These are phyloP conservation scores for Carex pumila DNA, from an alignment of 176 grass and related monocot genomes.

Conservation along the genomic window DNA sequence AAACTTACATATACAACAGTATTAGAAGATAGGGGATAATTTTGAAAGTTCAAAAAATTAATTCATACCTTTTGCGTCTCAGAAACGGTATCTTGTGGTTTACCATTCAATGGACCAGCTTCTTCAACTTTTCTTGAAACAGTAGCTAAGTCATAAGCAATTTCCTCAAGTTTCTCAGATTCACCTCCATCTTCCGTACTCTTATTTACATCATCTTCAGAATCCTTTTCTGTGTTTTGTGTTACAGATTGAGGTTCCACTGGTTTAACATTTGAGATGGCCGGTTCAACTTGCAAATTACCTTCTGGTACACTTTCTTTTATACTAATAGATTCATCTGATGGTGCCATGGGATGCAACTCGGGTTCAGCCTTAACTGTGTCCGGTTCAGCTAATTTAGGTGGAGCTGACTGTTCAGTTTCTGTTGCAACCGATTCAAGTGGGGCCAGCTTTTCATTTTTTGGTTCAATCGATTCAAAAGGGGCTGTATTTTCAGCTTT, in stretches of 20 bases:
- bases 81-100: slow-evolving; percentile 4
- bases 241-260: slow-evolving; percentile 24
- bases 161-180: slow-evolving; percentile 29
- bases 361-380: background rate
- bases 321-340: slow-evolving; percentile 18
- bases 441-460: slow-evolving; percentile 28
- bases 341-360: slow-evolving; percentile 15
- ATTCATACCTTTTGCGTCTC: slow-evolving; percentile 42
- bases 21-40: background rate
- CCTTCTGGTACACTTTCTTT: slow-evolving; percentile 39
- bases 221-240: slow-evolving; percentile 29
- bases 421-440: slow-evolving; percentile 26
- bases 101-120: background rate
- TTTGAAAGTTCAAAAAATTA: background rate
- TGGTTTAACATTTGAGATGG: slow-evolving; percentile 28
- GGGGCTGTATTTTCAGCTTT: slow-evolving; percentile 31
- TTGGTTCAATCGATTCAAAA: slow-evolving; percentile 20
- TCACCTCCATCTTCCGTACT: slow-evolving; percentile 26
- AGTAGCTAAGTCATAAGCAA: background rate
- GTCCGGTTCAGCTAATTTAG: slow-evolving; percentile 26
- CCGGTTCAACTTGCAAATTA: slow-evolving; percentile 11
- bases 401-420: slow-evolving; percentile 17
- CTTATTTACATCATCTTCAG: slow-evolving; percentile 27
- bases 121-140: slow-evolving; percentile 32
- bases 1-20: too few relatives aligned